A percentile compares a stretch with the other conserved stretches of the same genome.
These are phyloP conservation scores for Pugionium dolabratum DNA, from an alignment of 345 rosid species.

Conservation along the genomic window DNA sequence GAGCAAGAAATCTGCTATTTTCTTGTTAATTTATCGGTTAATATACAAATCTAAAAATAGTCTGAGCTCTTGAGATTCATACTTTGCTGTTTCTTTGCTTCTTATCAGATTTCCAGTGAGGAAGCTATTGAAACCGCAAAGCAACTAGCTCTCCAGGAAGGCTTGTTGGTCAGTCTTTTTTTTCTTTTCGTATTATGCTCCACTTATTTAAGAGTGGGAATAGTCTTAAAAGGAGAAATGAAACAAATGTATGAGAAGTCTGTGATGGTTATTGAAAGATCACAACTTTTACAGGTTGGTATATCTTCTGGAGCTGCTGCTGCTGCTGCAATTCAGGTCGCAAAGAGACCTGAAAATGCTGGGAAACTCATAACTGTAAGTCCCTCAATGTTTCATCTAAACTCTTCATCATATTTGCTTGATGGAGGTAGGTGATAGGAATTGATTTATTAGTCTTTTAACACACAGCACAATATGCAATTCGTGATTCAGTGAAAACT, in stretches of 20 bases:
- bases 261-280: neutral
- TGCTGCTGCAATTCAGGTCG: constrained; percentile 82
- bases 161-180: constrained; percentile 75
- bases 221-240: neutral
- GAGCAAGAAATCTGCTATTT: constrained; percentile 3
- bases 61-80: constrained; percentile 5
- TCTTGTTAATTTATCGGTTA: neutral
- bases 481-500: neutral
- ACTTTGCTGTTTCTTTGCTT: constrained; percentile 16
- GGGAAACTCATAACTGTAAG: constrained; percentile 92
- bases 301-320: constrained; percentile 99
- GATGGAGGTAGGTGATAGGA: constrained; percentile 21
- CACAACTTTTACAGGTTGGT: constrained; percentile 64
- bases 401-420: constrained; percentile 9
- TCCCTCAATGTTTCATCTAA: constrained; percentile 5
- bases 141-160: constrained; percentile 94
- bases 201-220: neutral
- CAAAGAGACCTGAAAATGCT: constrained; percentile 86
- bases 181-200: neutral
- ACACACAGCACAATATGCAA: neutral
- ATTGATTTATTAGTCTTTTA: neutral
- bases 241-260: constrained; percentile 6
- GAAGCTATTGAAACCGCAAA: constrained; percentile 95
- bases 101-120: constrained; percentile 76
- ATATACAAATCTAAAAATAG: no score